Base-by-base conservation (phyloP, 78 protist species). In the Dictyostelium intermedium region DNA sequence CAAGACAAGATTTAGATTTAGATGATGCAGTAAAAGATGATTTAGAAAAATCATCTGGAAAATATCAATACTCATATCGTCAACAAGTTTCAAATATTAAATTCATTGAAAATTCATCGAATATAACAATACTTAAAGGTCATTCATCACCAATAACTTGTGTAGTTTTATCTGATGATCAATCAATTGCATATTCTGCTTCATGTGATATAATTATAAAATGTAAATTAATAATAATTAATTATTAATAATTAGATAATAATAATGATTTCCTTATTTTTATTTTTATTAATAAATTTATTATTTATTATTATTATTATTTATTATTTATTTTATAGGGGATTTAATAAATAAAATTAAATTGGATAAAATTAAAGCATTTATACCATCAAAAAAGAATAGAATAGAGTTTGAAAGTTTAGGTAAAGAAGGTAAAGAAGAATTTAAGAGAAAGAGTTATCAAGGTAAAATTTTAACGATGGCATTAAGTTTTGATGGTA, bases 401-500 rank as follows among this genome's bases (percentile, higher is more conserved):
- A 95, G 87, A 61, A 61, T 34, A 2, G 34, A 63, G 41, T 18
- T n/a, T 9, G 41, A 83, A 16, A 11, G 27, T 18, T 16, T 53
- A 13, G 45, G 25, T 8, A 76, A 87, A 66, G 69, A 87, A 14
- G 83, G 79, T 5, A 69, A 61, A 39, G 70, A 23, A 27, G 39
- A 84, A 35, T 41, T 56, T 6, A 27, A 45, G 30, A 61, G 34
- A 61, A 35, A 14, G 9, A 50, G 66, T 18, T 85, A 53, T 50
- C 43, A 47, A 61, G 93, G 93, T 23, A 60, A 63, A 11, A 83
- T 97, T 1, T 85, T 96, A 41, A 74, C 97, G 39, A 84, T 97
- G 91, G 97, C 98, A n/a, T 89, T 93, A 72, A 43, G 83, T 20
- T 35, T 18, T 27, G 98, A 96, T 79, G 98, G 97, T 45, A 92